Evolutionary conservation across 306 rosid genomes (phyloP).

Genomic region (Sophora flavescens): DNA sequence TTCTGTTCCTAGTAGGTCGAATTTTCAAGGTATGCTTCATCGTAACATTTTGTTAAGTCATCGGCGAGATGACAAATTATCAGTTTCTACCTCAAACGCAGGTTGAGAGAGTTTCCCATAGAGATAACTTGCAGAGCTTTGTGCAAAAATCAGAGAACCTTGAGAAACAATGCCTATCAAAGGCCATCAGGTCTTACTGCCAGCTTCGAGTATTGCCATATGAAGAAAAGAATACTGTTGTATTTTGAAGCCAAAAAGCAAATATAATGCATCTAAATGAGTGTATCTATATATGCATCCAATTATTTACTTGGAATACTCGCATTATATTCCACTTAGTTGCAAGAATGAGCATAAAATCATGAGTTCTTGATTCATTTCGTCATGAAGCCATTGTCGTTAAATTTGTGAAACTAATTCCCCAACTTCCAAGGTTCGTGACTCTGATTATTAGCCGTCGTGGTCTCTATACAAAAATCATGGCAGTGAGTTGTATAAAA

Average conservation of each 20-base stretch:
- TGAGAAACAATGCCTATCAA: conserved; percentile 80
- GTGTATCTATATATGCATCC: conserved; percentile 16
- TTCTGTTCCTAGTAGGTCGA: not conserved
- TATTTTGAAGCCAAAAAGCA: conserved; percentile 53
- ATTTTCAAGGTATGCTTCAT: not conserved
- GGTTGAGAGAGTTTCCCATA: conserved; percentile 85
- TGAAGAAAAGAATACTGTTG: conserved; percentile 69
- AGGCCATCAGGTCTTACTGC: conserved; percentile 76
- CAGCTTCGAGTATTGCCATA: conserved; percentile 78
- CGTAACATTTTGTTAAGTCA: not conserved
- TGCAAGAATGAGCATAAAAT: conserved; percentile 15
- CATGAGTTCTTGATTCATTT: not conserved
- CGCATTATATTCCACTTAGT: conserved; percentile 6
- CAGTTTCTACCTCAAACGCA: conserved; percentile 32
- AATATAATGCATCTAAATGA: not conserved
- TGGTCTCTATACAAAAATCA: too few relatives aligned
- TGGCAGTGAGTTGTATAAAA: too few relatives aligned
- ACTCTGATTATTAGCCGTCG: not conserved
- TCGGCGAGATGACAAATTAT: not conserved
- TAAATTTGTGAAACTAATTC: not conserved
- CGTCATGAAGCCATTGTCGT: not conserved
- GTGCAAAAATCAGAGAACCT: conserved; percentile 85
- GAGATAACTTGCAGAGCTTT: conserved; percentile 75
- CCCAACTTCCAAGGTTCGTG: not conserved
- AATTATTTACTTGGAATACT: conserved; percentile 1